Base-by-base conservation (phyloP, 371 early-diverging fungal species). In the Rhizopus stolonifer region DNA sequence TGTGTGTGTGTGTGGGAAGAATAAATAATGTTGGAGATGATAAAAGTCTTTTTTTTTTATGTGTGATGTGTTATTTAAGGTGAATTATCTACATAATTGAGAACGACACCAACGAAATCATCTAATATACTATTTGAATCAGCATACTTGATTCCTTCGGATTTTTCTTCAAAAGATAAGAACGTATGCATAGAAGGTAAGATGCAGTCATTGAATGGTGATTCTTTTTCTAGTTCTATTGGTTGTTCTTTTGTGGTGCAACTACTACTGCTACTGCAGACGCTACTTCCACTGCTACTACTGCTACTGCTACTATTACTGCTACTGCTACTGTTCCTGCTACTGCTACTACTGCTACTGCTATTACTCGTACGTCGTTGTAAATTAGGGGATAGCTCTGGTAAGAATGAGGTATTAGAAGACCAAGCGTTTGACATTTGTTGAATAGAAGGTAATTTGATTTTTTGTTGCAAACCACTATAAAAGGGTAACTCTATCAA, bases 391-490 rank as follows among this genome's bases (percentile, higher is more conserved):
- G 70, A 69, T 24, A 75, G 48, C 43, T 64, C 60, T 8, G 75
- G 75, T 17, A 74, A 36, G 8, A 53, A 49, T 26, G 74, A 67
- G 11, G 68, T 63, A 14, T 63, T 56, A 3, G 61, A 43, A 1
- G 19, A 25, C 29, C 17, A 43, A 17, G 53, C 21, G 26, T 39
- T 45, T 29, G 42, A 33, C 19, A 36, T 40, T 15, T 36, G 47
- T 39, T 39, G 53, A 54, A 72, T 64, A 2, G 67, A 71, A 17
- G 75, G 75, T 21, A 75, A 21, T 53, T 75, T 70, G 32, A 75
- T 75, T 34, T 71, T 75, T 58, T 72, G 72, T 22, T 71, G 72
- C 19, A 70, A 58, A n/a, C 50, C 66, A 40, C 69, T 74, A 38
- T 70, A 74, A 26, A 74, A 74, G 10, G 74, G 74, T 14, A 74